A percentile compares a stretch with the other conserved stretches of the same genome.
These are phyloP conservation scores for Botrytis byssoidea DNA, from an alignment of 2,329 filamentous ascomycete genomes.

Conservation along the genomic window DNA sequence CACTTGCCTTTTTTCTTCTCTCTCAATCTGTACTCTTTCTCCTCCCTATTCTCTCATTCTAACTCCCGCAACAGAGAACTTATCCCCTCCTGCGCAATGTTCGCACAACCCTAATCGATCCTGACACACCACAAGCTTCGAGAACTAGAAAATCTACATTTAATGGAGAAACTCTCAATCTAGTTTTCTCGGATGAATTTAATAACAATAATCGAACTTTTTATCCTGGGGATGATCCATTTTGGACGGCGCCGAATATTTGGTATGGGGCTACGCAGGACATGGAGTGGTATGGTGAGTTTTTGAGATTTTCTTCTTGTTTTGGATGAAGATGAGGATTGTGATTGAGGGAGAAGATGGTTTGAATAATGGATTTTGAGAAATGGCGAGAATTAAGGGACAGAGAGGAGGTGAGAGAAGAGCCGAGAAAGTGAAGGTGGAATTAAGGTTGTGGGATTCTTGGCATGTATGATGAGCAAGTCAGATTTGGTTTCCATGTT, in stretches of 20 bases:
- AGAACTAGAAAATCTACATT: slow-evolving; percentile 46
- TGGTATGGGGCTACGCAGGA: slow-evolving; percentile 54
- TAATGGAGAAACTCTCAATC: slow-evolving; percentile 45
- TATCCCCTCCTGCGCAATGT: slow-evolving; percentile 51
- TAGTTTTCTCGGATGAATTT: slow-evolving; percentile 59
- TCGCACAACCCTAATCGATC: slow-evolving; percentile 49
- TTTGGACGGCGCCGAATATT: slow-evolving; percentile 51
- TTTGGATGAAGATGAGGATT: background rate
- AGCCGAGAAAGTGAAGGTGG: background rate
- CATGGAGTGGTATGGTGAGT: slow-evolving; percentile 41
- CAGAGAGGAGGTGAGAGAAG: no score
- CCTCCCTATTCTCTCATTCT: no score
- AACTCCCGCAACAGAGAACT: slow-evolving; percentile 24
- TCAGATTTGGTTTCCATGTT: background rate
- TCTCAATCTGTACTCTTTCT: background rate
- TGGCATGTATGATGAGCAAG: background rate
- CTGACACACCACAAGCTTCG: slow-evolving; percentile 48
- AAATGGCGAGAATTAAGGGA: background rate
- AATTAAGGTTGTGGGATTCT: background rate
- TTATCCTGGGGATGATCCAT: slow-evolving; percentile 57
- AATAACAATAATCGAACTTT: slow-evolving; percentile 53
- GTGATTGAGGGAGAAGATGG: background rate
- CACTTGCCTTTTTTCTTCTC: background rate
- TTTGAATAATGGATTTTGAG: background rate
- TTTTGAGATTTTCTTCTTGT: background rate